Percentiles rank a stretch among this genome's conserved stretches.
Conservation (phyloP, 345 rosid species). For the Eucalyptus pauciflora region DNA sequence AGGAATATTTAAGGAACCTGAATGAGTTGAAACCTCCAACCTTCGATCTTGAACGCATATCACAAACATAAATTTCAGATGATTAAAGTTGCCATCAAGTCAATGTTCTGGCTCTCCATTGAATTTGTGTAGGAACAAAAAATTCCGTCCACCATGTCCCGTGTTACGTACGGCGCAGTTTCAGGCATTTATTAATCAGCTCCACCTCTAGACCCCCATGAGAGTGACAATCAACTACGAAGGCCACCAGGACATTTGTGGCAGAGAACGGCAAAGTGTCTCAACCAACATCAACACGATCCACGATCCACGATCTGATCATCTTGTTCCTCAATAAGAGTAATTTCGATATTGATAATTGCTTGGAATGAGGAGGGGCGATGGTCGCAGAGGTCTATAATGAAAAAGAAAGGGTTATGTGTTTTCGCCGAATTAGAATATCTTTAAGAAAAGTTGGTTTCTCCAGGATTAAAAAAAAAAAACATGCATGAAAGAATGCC, state of each 20-base stretch:
- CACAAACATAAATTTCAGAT: conserved; percentile 10
- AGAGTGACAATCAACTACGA: not conserved
- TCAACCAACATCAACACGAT: not conserved
- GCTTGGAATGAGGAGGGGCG: not conserved
- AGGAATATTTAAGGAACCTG: conserved; percentile 25
- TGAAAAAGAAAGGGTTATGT: not conserved
- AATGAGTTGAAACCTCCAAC: conserved; percentile 39
- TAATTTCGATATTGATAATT: not conserved
- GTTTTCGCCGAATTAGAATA: not conserved
- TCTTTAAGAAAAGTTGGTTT: not conserved
- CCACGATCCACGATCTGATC: not conserved
- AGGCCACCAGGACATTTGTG: not conserved
- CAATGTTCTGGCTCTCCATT: not conserved
- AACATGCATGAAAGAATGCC: not conserved
- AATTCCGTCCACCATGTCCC: not conserved
- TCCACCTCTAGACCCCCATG: not conserved
- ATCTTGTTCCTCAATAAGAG: not conserved
- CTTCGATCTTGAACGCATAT: conserved; percentile 52
- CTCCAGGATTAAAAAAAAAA: not conserved
- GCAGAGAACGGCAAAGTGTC: not conserved
- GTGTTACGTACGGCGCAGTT: not conserved
- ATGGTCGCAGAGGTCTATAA: not conserved
- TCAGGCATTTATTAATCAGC: not conserved
- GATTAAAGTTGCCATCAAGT: not conserved
- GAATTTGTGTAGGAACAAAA: not conserved